Base-by-base conservation (phyloP, 306 rosid species). In the Cucumis hystrix region DNA sequence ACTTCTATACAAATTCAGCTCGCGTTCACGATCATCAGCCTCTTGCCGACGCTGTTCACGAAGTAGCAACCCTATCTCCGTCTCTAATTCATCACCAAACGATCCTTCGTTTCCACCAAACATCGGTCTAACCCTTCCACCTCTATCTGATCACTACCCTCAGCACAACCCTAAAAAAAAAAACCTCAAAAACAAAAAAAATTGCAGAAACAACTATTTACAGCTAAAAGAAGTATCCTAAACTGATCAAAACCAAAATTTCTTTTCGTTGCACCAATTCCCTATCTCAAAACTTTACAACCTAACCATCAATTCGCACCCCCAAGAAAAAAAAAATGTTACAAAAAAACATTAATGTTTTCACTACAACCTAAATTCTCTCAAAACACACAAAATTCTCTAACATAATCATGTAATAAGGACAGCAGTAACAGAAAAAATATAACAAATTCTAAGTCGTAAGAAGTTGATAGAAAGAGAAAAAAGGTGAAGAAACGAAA, bases 71-170 rank as follows among this genome's bases (percentile, higher is more conserved):
- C 98, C 92, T 65, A 95, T 90, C 90, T 90, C 98, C 60, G 76
- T 72, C 73, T 92, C 97, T 59, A 87, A 87, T 21, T 95, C 98
- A 80, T 95, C 97, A 4, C 93, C 97, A 76, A 87, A 95, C 61
- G 92, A 87, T 25, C 96, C 96, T 11, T 95, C 98, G 82, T 82
- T 89, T 54, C 89, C 85, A 58, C 92, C 92, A 69, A 89, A 83
- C 89, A 87, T 79, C 35, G 96, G 97, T 35, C 96, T 88, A 30
- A 47, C 55, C 52, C 37, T 52, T 69, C 68, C 61, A 28, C 11
- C 85, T 40, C 71, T 23, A 77, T 74, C 67, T 63, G 62, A 79
- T 66, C 77, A 67, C 62, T 73, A 23, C 75, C 74, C 81, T 71
- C 57, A 47, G n/a, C 68, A 49, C 61, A 74, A 79, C 56, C 79